Evolutionary conservation across 2,329 filamentous ascomycete genomes (phyloP).

Genomic region (Dothistroma pini): DNA sequence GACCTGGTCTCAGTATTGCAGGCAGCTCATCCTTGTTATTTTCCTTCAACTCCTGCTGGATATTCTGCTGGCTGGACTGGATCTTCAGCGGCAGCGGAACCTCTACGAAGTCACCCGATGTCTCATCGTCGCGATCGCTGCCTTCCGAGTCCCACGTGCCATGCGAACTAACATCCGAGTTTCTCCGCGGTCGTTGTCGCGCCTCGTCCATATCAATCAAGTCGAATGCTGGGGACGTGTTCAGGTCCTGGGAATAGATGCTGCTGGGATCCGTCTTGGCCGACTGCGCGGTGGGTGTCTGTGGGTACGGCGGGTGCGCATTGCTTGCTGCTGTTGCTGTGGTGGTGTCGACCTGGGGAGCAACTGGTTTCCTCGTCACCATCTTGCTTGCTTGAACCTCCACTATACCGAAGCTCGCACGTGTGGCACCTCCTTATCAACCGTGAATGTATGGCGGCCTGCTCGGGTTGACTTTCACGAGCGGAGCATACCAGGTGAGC

Average conservation of each 20-base stretch:
- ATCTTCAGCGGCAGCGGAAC: slow-evolving; percentile 31
- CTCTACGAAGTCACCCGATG: slow-evolving; percentile 20
- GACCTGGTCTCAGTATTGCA: slow-evolving; percentile 27
- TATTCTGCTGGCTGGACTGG: slow-evolving; percentile 24
- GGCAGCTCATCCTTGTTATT: slow-evolving; percentile 25
- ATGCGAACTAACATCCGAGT: slow-evolving; percentile 36
- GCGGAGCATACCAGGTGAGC: neutral
- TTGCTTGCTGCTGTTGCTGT: slow-evolving; percentile 38
- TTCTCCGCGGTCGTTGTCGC: slow-evolving; percentile 26
- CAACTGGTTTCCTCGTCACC: slow-evolving; percentile 44
- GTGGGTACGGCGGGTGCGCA: slow-evolving; percentile 44
- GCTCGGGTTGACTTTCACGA: slow-evolving; percentile 6
- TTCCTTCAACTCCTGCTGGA: slow-evolving; percentile 15
- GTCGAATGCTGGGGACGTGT: slow-evolving; percentile 39
- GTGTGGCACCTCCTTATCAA: neutral
- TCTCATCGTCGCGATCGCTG: slow-evolving; percentile 17
- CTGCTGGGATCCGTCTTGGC: slow-evolving; percentile 25
- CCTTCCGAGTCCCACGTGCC: slow-evolving; percentile 35
- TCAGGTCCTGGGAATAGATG: slow-evolving; percentile 36
- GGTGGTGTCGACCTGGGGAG: slow-evolving; percentile 38
- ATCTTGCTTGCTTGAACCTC: slow-evolving; percentile 30
- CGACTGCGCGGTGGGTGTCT: slow-evolving; percentile 36
- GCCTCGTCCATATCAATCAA: slow-evolving; percentile 36
- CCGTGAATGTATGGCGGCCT: slow-evolving; percentile 4
- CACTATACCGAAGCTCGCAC: neutral